A percentile compares a stretch with the other conserved stretches of the same genome.
phyloP scores from a whole-genome alignment of 208 protist genomes.

The Vickermania spadyakhi region DNA sequence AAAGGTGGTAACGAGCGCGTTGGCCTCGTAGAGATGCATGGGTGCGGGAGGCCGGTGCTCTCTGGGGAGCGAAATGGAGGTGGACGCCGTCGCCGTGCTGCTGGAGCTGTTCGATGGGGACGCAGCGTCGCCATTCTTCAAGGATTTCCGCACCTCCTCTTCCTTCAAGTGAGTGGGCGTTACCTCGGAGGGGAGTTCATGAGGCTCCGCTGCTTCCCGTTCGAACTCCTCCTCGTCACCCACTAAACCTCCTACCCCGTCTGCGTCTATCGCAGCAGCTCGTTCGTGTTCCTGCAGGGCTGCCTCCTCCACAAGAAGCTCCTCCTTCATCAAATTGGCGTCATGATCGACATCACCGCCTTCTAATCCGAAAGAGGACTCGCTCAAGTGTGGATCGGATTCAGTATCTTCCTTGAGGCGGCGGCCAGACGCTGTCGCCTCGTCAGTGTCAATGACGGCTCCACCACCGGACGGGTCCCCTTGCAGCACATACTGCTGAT shows the following conservation, averaged over 20 bases:
- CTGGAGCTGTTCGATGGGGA: neutral
- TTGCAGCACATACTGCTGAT: neutral
- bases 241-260: neutral
- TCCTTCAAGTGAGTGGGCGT: neutral
- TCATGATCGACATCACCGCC: neutral
- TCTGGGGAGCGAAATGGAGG: neutral
- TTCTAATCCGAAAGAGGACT: neutral
- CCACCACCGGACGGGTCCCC: neutral
- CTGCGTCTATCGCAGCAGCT: neutral
- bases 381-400: too few species aligned
- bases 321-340: neutral
- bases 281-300: neutral
- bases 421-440: neutral
- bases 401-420: neutral
- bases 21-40: constrained; percentile 38
- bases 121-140: too few species aligned
- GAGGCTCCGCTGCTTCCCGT: neutral
- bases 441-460: neutral
- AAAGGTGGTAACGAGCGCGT: constrained; percentile 60
- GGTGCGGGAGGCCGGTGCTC: neutral
- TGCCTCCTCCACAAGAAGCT: neutral
- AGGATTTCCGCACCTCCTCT: too few species aligned
- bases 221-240: neutral
- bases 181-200: too few species aligned
- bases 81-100: neutral